phyloP scores from a whole-genome alignment of 805 yeast genomes.

The Candida ipomoeae region DNA sequence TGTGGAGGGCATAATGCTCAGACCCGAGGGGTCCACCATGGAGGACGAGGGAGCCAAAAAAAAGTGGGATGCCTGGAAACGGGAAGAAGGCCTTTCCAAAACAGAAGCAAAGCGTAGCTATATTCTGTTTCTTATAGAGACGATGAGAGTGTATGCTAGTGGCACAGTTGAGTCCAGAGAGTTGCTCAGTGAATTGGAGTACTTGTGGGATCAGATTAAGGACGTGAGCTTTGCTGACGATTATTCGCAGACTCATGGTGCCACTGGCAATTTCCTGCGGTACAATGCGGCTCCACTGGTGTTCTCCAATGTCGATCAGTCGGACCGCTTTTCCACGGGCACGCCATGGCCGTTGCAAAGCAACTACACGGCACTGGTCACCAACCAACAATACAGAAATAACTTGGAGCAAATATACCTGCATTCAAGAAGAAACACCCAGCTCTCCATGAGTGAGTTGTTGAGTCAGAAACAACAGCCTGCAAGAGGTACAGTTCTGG shows the following conservation, averaged over 20 bases:
- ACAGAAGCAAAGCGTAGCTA: conserved; percentile 74
- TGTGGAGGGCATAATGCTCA: conserved; percentile 60
- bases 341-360: conserved; percentile 34
- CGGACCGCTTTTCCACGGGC: conserved; percentile 34
- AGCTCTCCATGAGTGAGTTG: conserved; percentile 33
- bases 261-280: background rate
- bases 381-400: conserved; percentile 28
- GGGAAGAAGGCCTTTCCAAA: conserved; percentile 61
- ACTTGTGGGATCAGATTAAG: conserved; percentile 69
- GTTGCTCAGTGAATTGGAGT: conserved; percentile 62
- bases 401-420: conserved; percentile 42
- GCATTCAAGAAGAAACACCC: conserved; percentile 39
- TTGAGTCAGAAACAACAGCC: conserved; percentile 27
- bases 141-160: conserved; percentile 67
- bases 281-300: conserved; percentile 16
- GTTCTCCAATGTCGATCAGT: conserved; percentile 18
- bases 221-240: conserved; percentile 38
- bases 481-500: conserved; percentile 5
- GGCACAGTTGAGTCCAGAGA: conserved; percentile 65
- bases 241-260: background rate
- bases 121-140: conserved; percentile 62
- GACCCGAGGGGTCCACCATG: conserved; percentile 57
- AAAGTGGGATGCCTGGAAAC: conserved; percentile 86
- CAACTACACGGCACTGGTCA: conserved; percentile 24
- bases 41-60: conserved; percentile 66